Base-by-base conservation (phyloP, 306 rosid species). In the Cicer yamashitae region DNA sequence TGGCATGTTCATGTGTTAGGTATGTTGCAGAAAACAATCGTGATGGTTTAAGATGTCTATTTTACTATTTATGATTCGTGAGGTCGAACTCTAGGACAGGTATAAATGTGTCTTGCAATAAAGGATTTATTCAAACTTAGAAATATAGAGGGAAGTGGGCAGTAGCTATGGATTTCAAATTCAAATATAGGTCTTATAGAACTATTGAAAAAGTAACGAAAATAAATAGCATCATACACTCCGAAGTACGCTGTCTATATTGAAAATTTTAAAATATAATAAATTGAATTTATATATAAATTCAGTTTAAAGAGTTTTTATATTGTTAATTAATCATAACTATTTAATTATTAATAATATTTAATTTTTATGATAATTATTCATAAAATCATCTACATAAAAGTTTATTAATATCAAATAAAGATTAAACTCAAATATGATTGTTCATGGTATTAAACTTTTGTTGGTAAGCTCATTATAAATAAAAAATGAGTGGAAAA, bases 181-280 rank as follows among this genome's bases (percentile, higher is more conserved):
- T 71, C 73, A 73, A 72, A 77, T 77, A 57, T 64, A 46, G n/a
- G 45, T 64, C 43, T 18, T 15, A 54, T 54, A 17, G 30, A 25
- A 10, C 20, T 40, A 70, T 43, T 20, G 61, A 10, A 41, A 64
- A 20, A 45, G 3, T 17, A 13, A 52, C 13, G 0, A 57, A 61
- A 69, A 43, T 75, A 7, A 51, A 41, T 63, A 80, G 17, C 56
- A 73, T 15, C 51, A 38, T 14, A 56, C 7, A 30, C 69, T 6
- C 3, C 2, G 1, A 64, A 18, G 11, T 40, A 38, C 14, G 40
- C 63, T 8, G 6, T 54, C 61, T 54, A 56, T 3, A 10, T n/a
- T 57, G 3, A 57, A 22, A 57, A 20, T 0, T 53, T 53, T 30
- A 4, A 30, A 30, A 30, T 30, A 30, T 30, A 0, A 30, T 30